phyloP scores from a whole-genome alignment of 805 yeast genomes.

The Suhomyces prunicola region DNA sequence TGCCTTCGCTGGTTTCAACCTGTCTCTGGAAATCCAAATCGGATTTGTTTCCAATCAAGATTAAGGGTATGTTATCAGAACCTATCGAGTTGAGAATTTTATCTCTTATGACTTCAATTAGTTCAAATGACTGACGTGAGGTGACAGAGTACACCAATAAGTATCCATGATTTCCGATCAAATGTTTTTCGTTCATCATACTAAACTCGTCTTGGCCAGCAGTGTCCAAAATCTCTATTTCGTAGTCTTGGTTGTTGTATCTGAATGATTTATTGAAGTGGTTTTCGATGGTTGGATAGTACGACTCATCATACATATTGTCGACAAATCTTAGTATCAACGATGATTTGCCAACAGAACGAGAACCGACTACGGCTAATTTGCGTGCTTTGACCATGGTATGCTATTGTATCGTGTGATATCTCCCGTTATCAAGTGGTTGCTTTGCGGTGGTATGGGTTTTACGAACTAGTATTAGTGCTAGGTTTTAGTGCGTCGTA shows the following conservation, averaged over 20 bases:
- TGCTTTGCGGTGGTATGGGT: background rate
- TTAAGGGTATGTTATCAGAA: conserved; percentile 45
- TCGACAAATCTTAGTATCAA: conserved; percentile 82
- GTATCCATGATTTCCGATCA: conserved; percentile 82
- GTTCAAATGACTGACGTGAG: conserved; percentile 72
- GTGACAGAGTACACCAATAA: conserved; percentile 79
- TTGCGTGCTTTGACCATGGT: conserved; percentile 56
- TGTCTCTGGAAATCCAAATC: conserved; percentile 64
- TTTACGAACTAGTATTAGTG: background rate
- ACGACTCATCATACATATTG: conserved; percentile 81
- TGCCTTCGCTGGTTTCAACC: conserved; percentile 44
- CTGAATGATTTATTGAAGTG: conserved; percentile 70
- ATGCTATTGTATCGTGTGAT: background rate
- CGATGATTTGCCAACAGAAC: conserved; percentile 87
- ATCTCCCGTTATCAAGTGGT: background rate
- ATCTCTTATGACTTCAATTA: conserved; percentile 73
- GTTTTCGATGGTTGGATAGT: conserved; percentile 89
- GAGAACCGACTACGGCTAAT: conserved; percentile 81
- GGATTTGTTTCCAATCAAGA: conserved; percentile 62
- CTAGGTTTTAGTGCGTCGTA: background rate
- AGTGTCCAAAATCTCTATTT: conserved; percentile 83
- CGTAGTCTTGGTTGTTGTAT: conserved; percentile 70
- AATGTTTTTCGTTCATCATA: conserved; percentile 71
- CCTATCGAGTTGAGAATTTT: conserved; percentile 72
- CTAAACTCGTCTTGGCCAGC: conserved; percentile 93